A percentile compares a stretch with the other conserved stretches of the same genome.
phyloP scores from a whole-genome alignment of 2,329 filamentous ascomycete species.

The Lachnellula willkommii region DNA sequence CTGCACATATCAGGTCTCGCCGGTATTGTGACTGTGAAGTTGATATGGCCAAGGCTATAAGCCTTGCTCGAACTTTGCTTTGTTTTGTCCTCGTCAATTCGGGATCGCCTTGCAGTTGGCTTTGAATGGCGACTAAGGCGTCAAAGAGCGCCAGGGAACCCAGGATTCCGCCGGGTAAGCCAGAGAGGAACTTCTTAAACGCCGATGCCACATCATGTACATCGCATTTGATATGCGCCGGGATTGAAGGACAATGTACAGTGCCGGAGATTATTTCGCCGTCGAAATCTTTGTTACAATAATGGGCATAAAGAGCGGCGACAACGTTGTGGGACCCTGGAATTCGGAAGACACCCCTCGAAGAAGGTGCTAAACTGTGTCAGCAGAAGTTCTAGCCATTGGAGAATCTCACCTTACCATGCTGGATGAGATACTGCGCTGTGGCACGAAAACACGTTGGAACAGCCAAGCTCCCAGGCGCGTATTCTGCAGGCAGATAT shows the following conservation, averaged over 20 bases:
- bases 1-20: slow-evolving; percentile 59
- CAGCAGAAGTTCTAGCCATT: slow-evolving; percentile 5
- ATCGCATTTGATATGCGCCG: slow-evolving; percentile 52
- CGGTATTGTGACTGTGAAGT: slow-evolving; percentile 55
- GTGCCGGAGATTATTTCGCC: slow-evolving; percentile 49
- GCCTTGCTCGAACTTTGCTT: slow-evolving; percentile 53
- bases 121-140: slow-evolving; percentile 55
- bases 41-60: slow-evolving; percentile 59
- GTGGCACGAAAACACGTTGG: slow-evolving; percentile 63
- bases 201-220: slow-evolving; percentile 62
- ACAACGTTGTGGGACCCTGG: slow-evolving; percentile 51
- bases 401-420: slow-evolving; percentile 42
- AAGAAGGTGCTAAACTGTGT: slow-evolving; percentile 30
- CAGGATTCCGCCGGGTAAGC: slow-evolving; percentile 60
- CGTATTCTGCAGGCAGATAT: slow-evolving; percentile 54
- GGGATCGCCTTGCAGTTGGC: slow-evolving; percentile 46
- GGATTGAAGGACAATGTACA: slow-evolving; percentile 53
- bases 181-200: slow-evolving; percentile 60
- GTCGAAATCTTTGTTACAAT: slow-evolving; percentile 47
- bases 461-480: slow-evolving; percentile 51
- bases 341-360: slow-evolving; percentile 58
- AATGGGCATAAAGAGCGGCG: slow-evolving; percentile 59
- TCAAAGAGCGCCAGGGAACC: slow-evolving; percentile 59
- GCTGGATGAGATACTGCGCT: slow-evolving; percentile 57
- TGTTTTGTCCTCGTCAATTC: slow-evolving; percentile 50